Base-by-base conservation (phyloP, 768 basidiomycete species). In the Serendipita sp. region DNA sequence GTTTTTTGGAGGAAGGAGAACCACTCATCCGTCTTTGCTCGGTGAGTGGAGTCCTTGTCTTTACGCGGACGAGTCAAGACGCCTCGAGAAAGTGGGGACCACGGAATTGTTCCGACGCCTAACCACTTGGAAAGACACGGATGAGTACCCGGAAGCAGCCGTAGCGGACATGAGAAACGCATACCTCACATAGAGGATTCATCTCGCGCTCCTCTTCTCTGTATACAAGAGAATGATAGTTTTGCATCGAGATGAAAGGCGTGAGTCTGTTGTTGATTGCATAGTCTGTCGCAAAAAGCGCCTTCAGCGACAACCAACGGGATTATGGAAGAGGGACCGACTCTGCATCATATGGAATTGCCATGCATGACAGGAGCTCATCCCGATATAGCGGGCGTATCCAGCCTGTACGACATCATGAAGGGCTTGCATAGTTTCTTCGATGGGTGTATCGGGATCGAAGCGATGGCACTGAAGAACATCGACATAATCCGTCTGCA, bases 81-180 rank as follows among this genome's bases (percentile, higher is more conserved):
- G 3, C 79, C 79, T 3, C 63, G 64, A 24, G 70, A 67, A 16
- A 83, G 73, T 1, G 80, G 78, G 0, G 74, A 69, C 76, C 78
- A 81, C 0, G 81, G 79, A 33, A 83, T 80, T 28, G 78, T 68
- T 0, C 80, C 80, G 33, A 82, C 78, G 26, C 81, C 81, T 11
- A 58, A 34, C 34, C 48, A 53, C 65, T 17, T 58, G 22, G 42
- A 41, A 38, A 7, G 34, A 38, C 7, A 14, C 20, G 13, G 16
- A 22, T 24, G n/a, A 24, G 11, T 28, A 33, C 17, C 17, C 42
- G 42, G 60, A 64, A 44, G 34, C 50, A 26, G 33, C 17, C 42
- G 62, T 9, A 51, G 11, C 11, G 3, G 30, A 60, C 20, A 48
- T 30, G 43, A 34, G 24, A 33, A 42, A 13, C 50, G 26, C 33